Percentiles rank a stretch among this genome's conserved stretches.
Conservation (phyloP, 257 asterid genomes). For the Nicotiana tabacum region DNA sequence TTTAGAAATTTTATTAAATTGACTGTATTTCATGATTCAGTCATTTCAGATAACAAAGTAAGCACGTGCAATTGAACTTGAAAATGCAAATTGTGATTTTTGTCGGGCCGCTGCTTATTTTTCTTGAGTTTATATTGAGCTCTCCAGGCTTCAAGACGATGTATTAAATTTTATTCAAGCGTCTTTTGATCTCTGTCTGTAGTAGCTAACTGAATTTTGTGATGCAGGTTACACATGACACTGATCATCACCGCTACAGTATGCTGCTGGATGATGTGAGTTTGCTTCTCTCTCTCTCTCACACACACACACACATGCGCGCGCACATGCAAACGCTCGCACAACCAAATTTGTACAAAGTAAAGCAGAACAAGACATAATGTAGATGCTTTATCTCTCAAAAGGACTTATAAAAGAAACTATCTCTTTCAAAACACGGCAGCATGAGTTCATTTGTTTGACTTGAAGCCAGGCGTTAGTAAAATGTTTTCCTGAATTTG, state of each 20-base stretch:
- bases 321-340: neutral
- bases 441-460: neutral
- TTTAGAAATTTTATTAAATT: neutral
- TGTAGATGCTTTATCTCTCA: neutral
- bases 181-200: neutral
- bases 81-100: neutral
- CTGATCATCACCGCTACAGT: conserved; percentile 89
- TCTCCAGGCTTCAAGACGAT: neutral
- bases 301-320: neutral
- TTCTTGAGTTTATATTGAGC: neutral
- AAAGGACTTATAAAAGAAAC: too few species aligned
- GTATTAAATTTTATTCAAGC: neutral
- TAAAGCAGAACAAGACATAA: neutral
- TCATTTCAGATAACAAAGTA: neutral
- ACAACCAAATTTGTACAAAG: neutral
- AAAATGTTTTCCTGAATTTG: neutral
- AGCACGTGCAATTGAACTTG: neutral
- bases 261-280: conserved; percentile 99
- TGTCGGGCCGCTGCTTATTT: neutral
- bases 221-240: conserved; percentile 83
- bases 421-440: neutral
- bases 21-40: neutral
- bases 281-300: neutral
- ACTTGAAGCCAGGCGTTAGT: neutral
- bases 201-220: conserved; percentile 12